Percentiles rank a stretch among this genome's conserved stretches.
phyloP scores from a whole-genome alignment of 345 rosid species.

The Garcia nutans region DNA sequence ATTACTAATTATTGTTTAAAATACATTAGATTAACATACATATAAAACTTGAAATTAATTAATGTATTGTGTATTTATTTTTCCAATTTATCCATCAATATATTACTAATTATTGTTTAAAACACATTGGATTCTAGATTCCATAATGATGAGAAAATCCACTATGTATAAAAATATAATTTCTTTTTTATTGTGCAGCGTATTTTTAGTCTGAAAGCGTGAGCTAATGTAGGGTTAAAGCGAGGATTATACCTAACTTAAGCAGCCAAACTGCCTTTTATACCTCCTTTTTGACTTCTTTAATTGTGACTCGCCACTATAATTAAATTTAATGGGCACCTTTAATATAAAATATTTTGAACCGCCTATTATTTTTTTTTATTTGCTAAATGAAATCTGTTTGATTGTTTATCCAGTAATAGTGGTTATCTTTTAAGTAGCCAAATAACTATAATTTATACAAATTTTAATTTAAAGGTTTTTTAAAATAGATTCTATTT shows the following conservation, averaged over 20 bases:
- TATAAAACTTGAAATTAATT: not conserved
- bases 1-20: too few species aligned
- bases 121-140: conserved; percentile 10
- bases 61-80: not conserved
- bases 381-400: too few species aligned
- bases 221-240: conserved; percentile 19
- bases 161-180: not conserved
- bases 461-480: too few species aligned
- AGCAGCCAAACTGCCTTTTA: not conserved
- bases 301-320: not conserved
- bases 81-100: not conserved
- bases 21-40: too few species aligned
- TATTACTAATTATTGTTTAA: not conserved
- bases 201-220: not conserved
- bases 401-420: too few species aligned
- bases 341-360: not conserved
- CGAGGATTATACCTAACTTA: conserved; percentile 13
- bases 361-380: too few species aligned
- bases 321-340: not conserved
- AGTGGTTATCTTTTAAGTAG: too few species aligned
- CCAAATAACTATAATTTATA: too few species aligned
- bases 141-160: conserved; percentile 12
- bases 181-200: not conserved
- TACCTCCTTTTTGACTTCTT: conserved; percentile 9
- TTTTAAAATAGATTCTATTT: too few species aligned